Evolutionary conservation across 129 eudicot species (phyloP).

Genomic region (Glebionis coronaria): DNA sequence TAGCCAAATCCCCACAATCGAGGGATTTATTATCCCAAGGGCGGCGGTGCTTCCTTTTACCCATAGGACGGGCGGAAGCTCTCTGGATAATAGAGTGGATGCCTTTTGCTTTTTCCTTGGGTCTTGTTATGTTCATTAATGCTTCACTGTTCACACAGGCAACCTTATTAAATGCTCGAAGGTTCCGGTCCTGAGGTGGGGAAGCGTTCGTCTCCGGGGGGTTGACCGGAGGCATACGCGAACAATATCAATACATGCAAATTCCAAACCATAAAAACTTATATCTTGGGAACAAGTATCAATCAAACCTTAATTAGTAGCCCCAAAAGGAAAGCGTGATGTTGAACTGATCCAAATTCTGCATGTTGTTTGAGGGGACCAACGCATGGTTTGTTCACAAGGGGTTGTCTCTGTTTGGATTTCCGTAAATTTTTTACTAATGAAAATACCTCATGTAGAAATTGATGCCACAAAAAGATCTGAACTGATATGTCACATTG

Average conservation of each 20-base stretch:
- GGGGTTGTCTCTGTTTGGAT: constrained; percentile 31
- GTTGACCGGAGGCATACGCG: no score
- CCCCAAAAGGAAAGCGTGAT: constrained; percentile 34
- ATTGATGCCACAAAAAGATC: not conserved
- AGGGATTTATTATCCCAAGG: no score
- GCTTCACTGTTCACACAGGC: no score
- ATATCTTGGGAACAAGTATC: constrained; percentile 27
- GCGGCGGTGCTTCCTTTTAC: no score
- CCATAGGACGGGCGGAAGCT: no score
- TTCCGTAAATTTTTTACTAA: not conserved
- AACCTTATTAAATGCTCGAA: no score
- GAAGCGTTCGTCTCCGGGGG: no score
- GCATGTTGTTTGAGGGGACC: constrained; percentile 39
- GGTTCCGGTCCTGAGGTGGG: no score
- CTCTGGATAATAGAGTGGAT: no score
- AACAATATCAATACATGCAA: constrained; percentile 12
- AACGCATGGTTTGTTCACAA: constrained; percentile 31
- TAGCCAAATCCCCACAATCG: no score
- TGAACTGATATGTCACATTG: not conserved
- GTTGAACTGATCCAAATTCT: constrained; percentile 33
- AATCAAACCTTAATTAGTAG: constrained; percentile 35
- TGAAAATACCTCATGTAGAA: not conserved
- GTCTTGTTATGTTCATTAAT: no score
- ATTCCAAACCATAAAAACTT: constrained; percentile 24
- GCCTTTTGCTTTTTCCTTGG: no score